Conservation (phyloP, 2,329 filamentous ascomycete species). For the Colletotrichum camelliae region DNA sequence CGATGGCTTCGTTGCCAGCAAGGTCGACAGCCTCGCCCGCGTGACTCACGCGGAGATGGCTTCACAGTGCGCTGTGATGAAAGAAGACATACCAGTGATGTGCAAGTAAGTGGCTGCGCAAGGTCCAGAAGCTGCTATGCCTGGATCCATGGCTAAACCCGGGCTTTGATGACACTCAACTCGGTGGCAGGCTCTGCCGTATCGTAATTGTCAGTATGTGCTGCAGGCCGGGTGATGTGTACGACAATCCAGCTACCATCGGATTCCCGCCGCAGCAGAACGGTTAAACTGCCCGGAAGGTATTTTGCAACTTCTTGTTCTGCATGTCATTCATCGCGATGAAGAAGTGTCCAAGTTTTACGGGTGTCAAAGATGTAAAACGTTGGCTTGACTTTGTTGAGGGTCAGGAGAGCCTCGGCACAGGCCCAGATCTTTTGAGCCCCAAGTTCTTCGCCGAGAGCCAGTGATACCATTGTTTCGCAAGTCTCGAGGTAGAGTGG, state of each 20-base stretch:
- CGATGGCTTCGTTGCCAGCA: too few relatives aligned
- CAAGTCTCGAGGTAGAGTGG: background rate
- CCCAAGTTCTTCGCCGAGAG: background rate
- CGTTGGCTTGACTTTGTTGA: background rate
- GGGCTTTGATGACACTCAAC: background rate
- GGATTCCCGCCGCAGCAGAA: background rate
- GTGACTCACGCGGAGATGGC: too few relatives aligned
- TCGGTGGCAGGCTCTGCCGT: background rate
- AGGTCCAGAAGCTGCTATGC: background rate
- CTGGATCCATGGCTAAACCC: background rate
- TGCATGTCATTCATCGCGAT: background rate
- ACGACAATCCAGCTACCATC: background rate
- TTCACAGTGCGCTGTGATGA: too few relatives aligned
- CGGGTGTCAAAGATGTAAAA: background rate
- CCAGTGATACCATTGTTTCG: background rate
- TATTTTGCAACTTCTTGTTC: background rate
- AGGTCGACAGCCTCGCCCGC: too few relatives aligned
- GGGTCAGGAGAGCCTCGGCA: background rate
- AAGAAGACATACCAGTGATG: background rate
- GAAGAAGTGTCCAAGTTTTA: background rate
- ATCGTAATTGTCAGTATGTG: background rate
- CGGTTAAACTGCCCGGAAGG: background rate
- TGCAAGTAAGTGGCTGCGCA: background rate
- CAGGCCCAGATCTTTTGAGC: background rate
- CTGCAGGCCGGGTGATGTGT: background rate